Evolutionary conservation across 1,284 basidiomycete species (phyloP).

Genomic region (Apiotrichum laibachii): DNA sequence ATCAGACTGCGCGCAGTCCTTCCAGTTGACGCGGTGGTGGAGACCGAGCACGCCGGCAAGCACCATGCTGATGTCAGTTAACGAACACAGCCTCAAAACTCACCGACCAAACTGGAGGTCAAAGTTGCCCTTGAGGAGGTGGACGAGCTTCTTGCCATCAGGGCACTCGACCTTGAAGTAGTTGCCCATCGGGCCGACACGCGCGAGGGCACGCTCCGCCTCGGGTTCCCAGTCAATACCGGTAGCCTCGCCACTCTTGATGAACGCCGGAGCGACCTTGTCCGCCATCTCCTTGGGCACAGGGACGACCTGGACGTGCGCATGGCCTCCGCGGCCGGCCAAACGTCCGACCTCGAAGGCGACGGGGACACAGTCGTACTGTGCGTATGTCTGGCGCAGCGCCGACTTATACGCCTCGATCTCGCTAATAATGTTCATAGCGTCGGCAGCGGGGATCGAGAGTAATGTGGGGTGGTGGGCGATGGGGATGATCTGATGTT

Average conservation of each 20-base stretch:
- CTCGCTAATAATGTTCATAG: conserved; percentile 71
- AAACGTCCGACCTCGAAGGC: conserved; percentile 84
- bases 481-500: conserved; percentile 69
- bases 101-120: conserved; percentile 90
- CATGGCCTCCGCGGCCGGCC: conserved; percentile 83
- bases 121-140: conserved; percentile 78
- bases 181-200: conserved; percentile 56
- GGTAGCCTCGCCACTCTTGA: conserved; percentile 61
- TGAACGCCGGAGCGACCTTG: conserved; percentile 68
- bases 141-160: conserved; percentile 77
- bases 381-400: conserved; percentile 67
- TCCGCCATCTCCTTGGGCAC: conserved; percentile 64
- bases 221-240: conserved; percentile 66
- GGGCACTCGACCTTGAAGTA: conserved; percentile 91
- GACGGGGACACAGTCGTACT: conserved; percentile 66
- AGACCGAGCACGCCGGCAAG: conserved; percentile 69
- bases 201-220: conserved; percentile 62
- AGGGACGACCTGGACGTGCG: conserved; percentile 83
- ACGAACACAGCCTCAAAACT: too few species aligned
- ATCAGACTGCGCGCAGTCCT: conserved; percentile 72
- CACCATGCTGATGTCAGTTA: conserved; percentile 61
- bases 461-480: conserved; percentile 63
- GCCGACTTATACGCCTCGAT: conserved; percentile 77
- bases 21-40: conserved; percentile 83
- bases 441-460: conserved; percentile 71